Percentiles rank a stretch among this genome's conserved stretches.
Evolutionary conservation across 495 filamentous ascomycete genomes (phyloP).

Genomic region (Chlorociboria aeruginascens): DNA sequence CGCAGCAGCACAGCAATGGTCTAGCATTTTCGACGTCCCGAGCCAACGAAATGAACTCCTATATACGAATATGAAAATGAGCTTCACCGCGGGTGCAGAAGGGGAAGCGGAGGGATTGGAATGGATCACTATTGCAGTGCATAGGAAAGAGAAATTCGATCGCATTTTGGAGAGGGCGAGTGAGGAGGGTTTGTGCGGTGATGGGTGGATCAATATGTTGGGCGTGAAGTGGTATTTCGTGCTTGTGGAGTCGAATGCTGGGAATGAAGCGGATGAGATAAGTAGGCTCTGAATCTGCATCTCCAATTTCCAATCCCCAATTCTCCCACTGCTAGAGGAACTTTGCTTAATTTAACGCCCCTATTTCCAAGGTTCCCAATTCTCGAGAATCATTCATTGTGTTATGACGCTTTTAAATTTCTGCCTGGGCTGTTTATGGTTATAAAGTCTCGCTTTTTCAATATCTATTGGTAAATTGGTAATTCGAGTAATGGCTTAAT

Average conservation of each 20-base stretch:
- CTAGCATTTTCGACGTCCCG: conserved; percentile 1
- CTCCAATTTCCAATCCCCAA: no score
- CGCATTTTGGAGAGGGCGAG: conserved; percentile 6
- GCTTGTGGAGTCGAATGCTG: not conserved
- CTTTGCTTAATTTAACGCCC: no score
- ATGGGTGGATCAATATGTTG: conserved; percentile 2
- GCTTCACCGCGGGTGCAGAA: not conserved
- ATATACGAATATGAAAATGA: conserved; percentile 7
- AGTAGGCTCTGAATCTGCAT: no score
- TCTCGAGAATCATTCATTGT: no score
- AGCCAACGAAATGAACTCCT: not conserved
- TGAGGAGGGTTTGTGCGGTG: not conserved
- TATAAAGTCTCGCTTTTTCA: no score
- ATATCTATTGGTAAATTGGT: no score
- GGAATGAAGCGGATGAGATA: no score
- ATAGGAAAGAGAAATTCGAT: conserved; percentile 1
- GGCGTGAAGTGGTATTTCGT: conserved; percentile 1
- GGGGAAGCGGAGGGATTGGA: conserved; percentile 5
- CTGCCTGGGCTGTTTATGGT: no score
- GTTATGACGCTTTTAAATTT: no score
- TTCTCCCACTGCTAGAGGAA: no score
- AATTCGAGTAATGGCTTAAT: no score
- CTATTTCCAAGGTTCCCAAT: no score
- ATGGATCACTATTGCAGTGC: conserved; percentile 6
- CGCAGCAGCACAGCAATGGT: conserved; percentile 9